Conservation (phyloP, 352 stramenopile genomes). For the Phytopythium oedochilum region DNA sequence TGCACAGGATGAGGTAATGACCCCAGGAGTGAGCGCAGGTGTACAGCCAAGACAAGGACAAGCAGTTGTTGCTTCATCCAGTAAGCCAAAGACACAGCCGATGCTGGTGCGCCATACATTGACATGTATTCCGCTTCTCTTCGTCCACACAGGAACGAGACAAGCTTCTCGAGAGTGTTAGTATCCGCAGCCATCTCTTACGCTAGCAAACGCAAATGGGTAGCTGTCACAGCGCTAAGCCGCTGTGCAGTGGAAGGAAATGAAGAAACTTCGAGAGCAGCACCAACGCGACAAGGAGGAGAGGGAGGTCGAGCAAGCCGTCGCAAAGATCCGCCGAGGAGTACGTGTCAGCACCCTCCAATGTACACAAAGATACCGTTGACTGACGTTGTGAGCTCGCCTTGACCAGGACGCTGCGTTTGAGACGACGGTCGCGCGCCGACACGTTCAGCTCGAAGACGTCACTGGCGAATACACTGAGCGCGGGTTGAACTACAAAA, state of each 20-base stretch:
- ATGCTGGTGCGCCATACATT: not conserved
- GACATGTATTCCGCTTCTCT: not conserved
- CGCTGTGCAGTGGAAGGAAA: constrained; percentile 35
- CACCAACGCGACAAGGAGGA: constrained; percentile 22
- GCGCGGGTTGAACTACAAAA: constrained; percentile 44
- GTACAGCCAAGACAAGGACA: constrained; percentile 23
- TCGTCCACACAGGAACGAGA: constrained; percentile 24
- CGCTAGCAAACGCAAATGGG: too few species aligned
- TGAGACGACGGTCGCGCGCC: constrained; percentile 37
- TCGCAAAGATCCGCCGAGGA: constrained; percentile 28
- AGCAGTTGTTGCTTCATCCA: constrained; percentile 17
- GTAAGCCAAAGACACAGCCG: constrained; percentile 3
- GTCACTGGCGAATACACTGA: constrained; percentile 51
- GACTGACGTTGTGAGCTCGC: not conserved
- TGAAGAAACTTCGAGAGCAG: constrained; percentile 30
- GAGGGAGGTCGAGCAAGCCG: constrained; percentile 18
- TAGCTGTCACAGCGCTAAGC: too few species aligned
- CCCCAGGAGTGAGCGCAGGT: constrained; percentile 18
- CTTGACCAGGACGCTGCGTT: constrained; percentile 39
- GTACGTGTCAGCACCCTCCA: constrained; percentile 10
- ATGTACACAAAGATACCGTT: not conserved
- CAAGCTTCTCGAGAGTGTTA: constrained; percentile 30
- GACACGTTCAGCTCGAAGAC: constrained; percentile 57
- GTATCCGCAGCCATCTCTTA: too few species aligned
- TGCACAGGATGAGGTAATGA: not conserved